Evolutionary conservation across 179 eudicot genomes (phyloP).

Genomic region (Actinidia arguta): DNA sequence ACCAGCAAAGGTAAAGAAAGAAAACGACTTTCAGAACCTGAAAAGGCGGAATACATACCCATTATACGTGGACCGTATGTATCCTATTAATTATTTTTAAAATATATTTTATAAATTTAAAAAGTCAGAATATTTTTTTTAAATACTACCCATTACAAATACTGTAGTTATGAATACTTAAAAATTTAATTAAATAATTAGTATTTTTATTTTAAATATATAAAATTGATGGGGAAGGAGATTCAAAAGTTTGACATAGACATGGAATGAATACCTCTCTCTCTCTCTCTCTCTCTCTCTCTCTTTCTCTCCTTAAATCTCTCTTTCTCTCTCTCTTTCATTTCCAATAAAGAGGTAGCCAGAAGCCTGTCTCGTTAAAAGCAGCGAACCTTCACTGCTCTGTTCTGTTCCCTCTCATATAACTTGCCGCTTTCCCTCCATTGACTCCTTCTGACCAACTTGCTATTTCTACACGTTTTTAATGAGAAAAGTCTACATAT

Average conservation of each 20-base stretch:
- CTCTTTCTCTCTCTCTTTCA: conserved; percentile 59
- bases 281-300: no score
- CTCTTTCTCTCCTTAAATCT: no score
- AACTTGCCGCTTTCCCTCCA: conserved; percentile 4
- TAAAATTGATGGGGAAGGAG: background rate
- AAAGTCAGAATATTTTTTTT: background rate
- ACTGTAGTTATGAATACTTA: background rate
- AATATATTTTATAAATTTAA: no score
- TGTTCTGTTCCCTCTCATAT: conserved; percentile 16
- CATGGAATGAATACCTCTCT: background rate
- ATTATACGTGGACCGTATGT: no score
- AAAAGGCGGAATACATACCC: no score
- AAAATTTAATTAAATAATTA: no score
- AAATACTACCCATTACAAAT: no score
- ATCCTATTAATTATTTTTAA: no score
- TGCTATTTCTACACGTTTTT: background rate
- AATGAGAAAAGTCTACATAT: background rate
- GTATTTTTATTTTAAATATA: no score
- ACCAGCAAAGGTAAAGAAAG: no score
- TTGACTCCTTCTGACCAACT: conserved; percentile 31
- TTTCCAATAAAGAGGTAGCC: conserved; percentile 67
- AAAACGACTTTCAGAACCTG: no score
- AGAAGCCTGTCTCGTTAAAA: conserved; percentile 36
- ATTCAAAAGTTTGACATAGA: background rate
- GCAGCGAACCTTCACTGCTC: conserved; percentile 41